Evolutionary conservation across 495 filamentous ascomycete species (phyloP).

Genomic region (Coniosporium apollinis): DNA sequence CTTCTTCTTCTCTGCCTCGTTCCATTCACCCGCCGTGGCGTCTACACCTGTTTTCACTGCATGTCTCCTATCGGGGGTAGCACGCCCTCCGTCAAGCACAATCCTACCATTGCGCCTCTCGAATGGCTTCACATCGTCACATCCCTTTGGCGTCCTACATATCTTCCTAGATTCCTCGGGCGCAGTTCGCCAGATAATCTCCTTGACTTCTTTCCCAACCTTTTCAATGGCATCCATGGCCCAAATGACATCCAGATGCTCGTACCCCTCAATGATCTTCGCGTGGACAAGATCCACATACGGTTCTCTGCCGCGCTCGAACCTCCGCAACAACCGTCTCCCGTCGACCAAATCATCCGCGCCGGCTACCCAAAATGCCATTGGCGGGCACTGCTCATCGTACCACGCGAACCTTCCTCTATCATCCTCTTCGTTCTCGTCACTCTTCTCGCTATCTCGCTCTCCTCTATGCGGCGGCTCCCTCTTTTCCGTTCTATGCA

Average conservation of each 20-base stretch:
- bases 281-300: conserved; percentile 63
- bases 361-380: conserved; percentile 81
- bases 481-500: conserved; percentile 5
- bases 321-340: conserved; percentile 48
- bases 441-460: conserved; percentile 6
- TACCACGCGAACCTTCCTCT: conserved; percentile 51
- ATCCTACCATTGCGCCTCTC: too few species aligned
- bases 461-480: conserved; percentile 2
- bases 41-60: too few species aligned
- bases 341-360: conserved; percentile 78
- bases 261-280: conserved; percentile 77
- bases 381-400: conserved; percentile 57
- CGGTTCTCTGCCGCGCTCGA: conserved; percentile 66
- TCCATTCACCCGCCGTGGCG: too few species aligned
- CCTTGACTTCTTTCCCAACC: conserved; percentile 64
- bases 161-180: conserved; percentile 33
- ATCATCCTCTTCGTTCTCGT: conserved; percentile 6
- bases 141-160: conserved; percentile 48
- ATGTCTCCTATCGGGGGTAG: too few species aligned
- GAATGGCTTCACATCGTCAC: conserved; percentile 33
- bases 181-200: conserved; percentile 67
- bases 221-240: conserved; percentile 78
- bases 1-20: too few species aligned
- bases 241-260: conserved; percentile 94
- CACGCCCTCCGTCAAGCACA: too few species aligned